A percentile compares a stretch with the other conserved stretches of the same genome.
These are phyloP conservation scores for Trichoderma breve DNA, from an alignment of 2,329 filamentous ascomycete genomes.

Conservation along the genomic window DNA sequence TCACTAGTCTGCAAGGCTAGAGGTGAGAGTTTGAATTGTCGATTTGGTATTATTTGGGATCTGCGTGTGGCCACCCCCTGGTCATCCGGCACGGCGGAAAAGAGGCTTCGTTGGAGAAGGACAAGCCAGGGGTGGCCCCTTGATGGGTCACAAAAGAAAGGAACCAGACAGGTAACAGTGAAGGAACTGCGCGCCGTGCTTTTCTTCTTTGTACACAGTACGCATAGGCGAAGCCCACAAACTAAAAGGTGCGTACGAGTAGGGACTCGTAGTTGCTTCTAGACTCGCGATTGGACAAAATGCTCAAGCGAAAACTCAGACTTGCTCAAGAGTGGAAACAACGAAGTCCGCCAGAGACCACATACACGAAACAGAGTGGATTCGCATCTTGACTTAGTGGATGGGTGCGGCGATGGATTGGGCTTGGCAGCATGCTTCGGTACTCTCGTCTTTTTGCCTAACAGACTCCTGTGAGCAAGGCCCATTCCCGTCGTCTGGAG, in stretches of 20 bases:
- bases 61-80: conserved; percentile 25
- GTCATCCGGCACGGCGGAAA: conserved; percentile 29
- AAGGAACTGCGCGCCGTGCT: not conserved
- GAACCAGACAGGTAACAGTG: not conserved
- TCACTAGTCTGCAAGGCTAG: conserved; percentile 25
- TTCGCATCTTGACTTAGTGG: conserved; percentile 11
- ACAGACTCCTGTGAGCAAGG: not conserved
- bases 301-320: not conserved
- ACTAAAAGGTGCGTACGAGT: not conserved
- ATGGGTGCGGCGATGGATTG: conserved; percentile 2
- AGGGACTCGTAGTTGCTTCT: not conserved
- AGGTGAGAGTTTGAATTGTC: conserved; percentile 19
- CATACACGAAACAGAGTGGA: conserved; percentile 18
- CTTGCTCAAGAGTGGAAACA: not conserved
- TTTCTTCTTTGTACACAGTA: not conserved
- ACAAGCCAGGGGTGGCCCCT: conserved; percentile 1
- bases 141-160: not conserved
- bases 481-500: not conserved
- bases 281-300: not conserved
- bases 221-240: not conserved
- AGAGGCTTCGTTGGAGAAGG: conserved; percentile 18
- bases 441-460: not conserved
- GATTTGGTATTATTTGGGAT: conserved; percentile 24
- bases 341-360: conserved; percentile 12
- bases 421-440: conserved; percentile 1